phyloP scores from a whole-genome alignment of 192 early-diverging fungal species.

The Backusella australiensis region DNA sequence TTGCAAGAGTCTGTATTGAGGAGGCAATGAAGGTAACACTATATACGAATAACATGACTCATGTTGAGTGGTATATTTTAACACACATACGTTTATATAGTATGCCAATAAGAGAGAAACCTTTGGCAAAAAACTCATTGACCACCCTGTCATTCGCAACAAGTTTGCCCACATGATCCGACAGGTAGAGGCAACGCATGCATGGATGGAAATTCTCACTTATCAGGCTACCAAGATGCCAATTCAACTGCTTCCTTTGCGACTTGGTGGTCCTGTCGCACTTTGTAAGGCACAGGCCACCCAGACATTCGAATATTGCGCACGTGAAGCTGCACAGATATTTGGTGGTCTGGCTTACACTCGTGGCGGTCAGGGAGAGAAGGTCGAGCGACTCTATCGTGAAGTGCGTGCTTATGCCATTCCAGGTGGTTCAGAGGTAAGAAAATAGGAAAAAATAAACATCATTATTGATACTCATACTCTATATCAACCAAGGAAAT shows the following conservation, averaged over 20 bases:
- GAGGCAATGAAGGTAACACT: conserved; percentile 60
- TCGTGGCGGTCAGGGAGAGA: conserved; percentile 68
- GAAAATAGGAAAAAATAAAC: conserved; percentile 66
- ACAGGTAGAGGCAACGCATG: conserved; percentile 81
- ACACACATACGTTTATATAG: neutral
- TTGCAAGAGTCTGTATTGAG: conserved; percentile 85
- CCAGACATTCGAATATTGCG: conserved; percentile 85
- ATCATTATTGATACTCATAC: conserved; percentile 25
- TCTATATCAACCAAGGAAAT: conserved; percentile 44
- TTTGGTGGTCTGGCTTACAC: conserved; percentile 82
- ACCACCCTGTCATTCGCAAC: conserved; percentile 80
- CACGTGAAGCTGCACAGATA: conserved; percentile 85
- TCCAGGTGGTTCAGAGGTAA: conserved; percentile 84
- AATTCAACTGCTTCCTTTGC: conserved; percentile 60
- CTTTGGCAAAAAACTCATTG: conserved; percentile 83
- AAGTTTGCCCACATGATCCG: conserved; percentile 81
- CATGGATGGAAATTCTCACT: conserved; percentile 77
- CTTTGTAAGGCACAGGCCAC: conserved; percentile 81
- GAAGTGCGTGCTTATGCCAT: conserved; percentile 85
- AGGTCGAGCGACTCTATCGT: conserved; percentile 80
- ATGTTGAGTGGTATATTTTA: neutral
- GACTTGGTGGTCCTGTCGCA: conserved; percentile 84
- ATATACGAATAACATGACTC: neutral
- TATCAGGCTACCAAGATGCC: conserved; percentile 71
- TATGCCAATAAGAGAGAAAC: conserved; percentile 84